Conservation (phyloP, 441 rosid species). For the Gossypium gossypioides region DNA sequence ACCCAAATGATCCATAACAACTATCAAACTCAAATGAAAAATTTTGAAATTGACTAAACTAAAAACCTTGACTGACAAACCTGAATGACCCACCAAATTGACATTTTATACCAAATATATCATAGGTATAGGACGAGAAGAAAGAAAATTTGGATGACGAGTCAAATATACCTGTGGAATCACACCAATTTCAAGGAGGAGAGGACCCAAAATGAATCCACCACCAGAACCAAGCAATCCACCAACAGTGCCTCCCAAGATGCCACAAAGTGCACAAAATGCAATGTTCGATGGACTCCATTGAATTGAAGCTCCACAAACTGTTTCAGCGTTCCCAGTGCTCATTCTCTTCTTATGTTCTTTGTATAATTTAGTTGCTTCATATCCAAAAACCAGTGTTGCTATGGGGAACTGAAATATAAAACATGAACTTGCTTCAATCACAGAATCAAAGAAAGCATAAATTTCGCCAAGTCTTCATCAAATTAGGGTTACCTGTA, state of each 20-base stretch:
- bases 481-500: conserved; percentile 47
- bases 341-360: conserved; percentile 43
- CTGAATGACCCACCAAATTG: background rate
- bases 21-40: background rate
- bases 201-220: conserved; percentile 83
- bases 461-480: background rate
- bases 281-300: conserved; percentile 65
- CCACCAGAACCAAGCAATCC: conserved; percentile 90
- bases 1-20: background rate
- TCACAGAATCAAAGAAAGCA: background rate
- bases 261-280: conserved; percentile 74
- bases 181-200: conserved; percentile 90
- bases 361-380: conserved; percentile 52
- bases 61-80: too few species aligned
- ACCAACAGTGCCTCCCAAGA: conserved; percentile 75
- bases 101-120: background rate
- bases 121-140: background rate
- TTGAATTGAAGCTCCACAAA: conserved; percentile 78
- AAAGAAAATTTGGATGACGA: background rate
- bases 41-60: background rate
- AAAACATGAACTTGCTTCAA: background rate
- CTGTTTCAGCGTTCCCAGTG: conserved; percentile 41
- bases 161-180: conserved; percentile 56
- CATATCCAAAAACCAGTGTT: conserved; percentile 45
- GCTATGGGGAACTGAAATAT: conserved; percentile 60